Base-by-base conservation (phyloP, 2,329 filamentous ascomycete genomes). In the Xylaria sp. region DNA sequence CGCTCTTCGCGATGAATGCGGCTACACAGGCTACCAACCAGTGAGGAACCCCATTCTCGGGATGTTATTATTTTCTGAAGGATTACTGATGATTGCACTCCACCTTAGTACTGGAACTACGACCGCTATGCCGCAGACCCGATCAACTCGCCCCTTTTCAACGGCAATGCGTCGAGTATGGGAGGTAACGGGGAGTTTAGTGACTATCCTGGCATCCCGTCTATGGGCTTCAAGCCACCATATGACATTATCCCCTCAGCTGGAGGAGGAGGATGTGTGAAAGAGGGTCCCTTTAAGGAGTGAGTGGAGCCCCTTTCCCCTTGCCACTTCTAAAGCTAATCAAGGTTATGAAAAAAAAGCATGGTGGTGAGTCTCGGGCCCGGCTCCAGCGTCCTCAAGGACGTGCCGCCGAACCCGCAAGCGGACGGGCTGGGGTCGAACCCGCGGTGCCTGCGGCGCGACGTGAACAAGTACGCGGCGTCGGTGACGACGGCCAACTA, bases 61-160 rank as follows among this genome's bases (percentile, higher is more conserved):
- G 2, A 21, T 39, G 39, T 18, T 37, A 8, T 39, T 50, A 38
- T n/a, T n/a, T n/a, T n/a, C 44, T 64, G 19, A 58, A 46, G 17
- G 17, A 34, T 4, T 20, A 19, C 2, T 71, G n/a, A n/a, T n/a
- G n/a, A n/a, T n/a, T n/a, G n/a, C n/a, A n/a, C n/a, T n/a, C n/a
- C n/a, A n/a, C n/a, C n/a, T n/a, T n/a, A 76, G 65, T 82, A 80
- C 66, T 75, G 76, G 69, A 80, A 82, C 63, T 83, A 81, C 73
- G 76, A 76, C 17, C 77, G 75, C 56, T 79, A 78, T 64, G 70
- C 78, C 0, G 57, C 72, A 1, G 77, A 83, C 49, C 74, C 76
- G 0, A 56, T 69, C 50, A 74, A 78, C 61, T 82, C 81, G 0
- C 77, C 79, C 17, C 62, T 83, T 44, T 78, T 86, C 57, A 80